phyloP scores from a whole-genome alignment of 305 asterid species.

The Rubia occidens region DNA sequence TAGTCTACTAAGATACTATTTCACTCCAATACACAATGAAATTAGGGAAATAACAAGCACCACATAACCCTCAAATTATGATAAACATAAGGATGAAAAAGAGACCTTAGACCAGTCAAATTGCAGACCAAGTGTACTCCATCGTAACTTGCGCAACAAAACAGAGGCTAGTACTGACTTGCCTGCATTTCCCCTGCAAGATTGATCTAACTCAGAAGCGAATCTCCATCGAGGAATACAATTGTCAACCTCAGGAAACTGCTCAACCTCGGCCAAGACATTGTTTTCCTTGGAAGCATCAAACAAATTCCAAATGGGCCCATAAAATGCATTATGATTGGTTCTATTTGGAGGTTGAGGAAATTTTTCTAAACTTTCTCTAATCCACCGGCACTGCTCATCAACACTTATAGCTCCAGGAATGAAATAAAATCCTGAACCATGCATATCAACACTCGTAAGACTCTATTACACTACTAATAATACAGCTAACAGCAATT shows the following conservation, averaged over 20 bases:
- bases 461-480: not conserved
- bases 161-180: constrained; percentile 65
- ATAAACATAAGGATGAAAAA: constrained; percentile 31
- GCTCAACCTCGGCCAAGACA: constrained; percentile 39
- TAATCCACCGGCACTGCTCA: constrained; percentile 76
- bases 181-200: constrained; percentile 28
- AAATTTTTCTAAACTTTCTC: constrained; percentile 69
- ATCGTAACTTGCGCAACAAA: constrained; percentile 96
- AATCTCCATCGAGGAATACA: constrained; percentile 39
- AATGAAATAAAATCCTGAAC: constrained; percentile 78
- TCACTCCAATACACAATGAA: not conserved
- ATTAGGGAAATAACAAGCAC: not conserved
- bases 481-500: too few species aligned
- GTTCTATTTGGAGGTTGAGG: constrained; percentile 92
- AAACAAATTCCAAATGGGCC: constrained; percentile 62
- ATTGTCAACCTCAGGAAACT: constrained; percentile 16
- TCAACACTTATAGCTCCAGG: constrained; percentile 70
- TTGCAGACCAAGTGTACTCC: constrained; percentile 99
- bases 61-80: constrained; percentile 8
- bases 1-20: not conserved
- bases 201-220: constrained; percentile 31
- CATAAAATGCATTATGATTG: constrained; percentile 81
- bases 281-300: constrained; percentile 54
- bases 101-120: constrained; percentile 99
- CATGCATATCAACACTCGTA: not conserved